Percentiles rank a stretch among this genome's conserved stretches.
phyloP scores from a whole-genome alignment of 768 basidiomycete species.

The Pleurotus ostreatus region DNA sequence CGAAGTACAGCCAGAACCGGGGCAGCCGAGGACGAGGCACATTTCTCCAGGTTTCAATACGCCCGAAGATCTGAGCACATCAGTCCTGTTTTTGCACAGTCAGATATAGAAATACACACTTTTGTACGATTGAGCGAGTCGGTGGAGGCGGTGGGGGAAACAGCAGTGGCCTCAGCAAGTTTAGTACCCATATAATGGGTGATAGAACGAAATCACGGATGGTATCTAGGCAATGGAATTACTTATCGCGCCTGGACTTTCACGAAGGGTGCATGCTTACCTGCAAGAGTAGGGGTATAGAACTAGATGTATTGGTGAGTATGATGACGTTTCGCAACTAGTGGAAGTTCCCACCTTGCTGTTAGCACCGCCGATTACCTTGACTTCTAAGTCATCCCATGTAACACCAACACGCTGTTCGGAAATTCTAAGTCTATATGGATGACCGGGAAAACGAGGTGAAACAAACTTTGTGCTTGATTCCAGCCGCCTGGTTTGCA shows the following conservation, averaged over 20 bases:
- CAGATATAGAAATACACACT: conserved; percentile 28
- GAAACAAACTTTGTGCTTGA: conserved; percentile 47
- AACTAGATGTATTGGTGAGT: conserved; percentile 29
- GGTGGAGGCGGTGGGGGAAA: conserved; percentile 32
- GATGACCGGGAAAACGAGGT: neutral
- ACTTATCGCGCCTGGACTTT: neutral
- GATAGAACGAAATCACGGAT: conserved; percentile 47
- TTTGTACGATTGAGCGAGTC: conserved; percentile 56
- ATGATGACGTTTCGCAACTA: neutral
- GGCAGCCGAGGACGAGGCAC: conserved; percentile 82
- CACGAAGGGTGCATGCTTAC: conserved; percentile 23
- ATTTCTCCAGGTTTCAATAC: conserved; percentile 78
- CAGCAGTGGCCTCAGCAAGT: conserved; percentile 28
- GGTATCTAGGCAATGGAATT: conserved; percentile 34
- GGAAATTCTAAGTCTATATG: neutral
- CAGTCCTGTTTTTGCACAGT: neutral
- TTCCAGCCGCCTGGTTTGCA: conserved; percentile 58
- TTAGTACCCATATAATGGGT: conserved; percentile 46
- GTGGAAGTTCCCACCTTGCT: conserved; percentile 41
- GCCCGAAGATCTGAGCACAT: conserved; percentile 49
- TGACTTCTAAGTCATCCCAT: conserved; percentile 67
- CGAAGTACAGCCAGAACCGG: conserved; percentile 81
- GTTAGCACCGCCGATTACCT: conserved; percentile 50
- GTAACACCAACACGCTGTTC: conserved; percentile 63
- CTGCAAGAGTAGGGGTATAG: conserved; percentile 56